A percentile compares a stretch with the other conserved stretches of the same genome.
phyloP scores from a whole-genome alignment of 75 land plant genomes.

The Sequoia sempervirens region DNA sequence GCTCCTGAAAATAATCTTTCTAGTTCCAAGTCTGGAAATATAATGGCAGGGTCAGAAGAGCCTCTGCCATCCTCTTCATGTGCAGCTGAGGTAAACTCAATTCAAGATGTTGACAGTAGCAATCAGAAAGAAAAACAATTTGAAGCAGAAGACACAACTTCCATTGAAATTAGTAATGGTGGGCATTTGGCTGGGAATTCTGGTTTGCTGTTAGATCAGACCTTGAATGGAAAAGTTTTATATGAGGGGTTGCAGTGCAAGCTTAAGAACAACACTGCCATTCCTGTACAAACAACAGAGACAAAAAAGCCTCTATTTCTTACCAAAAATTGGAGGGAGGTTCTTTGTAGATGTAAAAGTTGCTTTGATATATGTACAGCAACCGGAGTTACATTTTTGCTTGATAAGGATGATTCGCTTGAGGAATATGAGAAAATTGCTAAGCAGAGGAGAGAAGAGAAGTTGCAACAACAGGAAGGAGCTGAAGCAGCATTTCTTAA shows the following conservation, averaged over 20 bases:
- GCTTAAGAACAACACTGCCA: neutral
- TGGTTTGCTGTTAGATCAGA: neutral
- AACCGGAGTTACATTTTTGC: constrained; percentile 51
- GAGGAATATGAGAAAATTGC: constrained; percentile 87
- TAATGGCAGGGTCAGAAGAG: neutral
- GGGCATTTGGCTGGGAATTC: neutral
- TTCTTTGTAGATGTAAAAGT: constrained; percentile 63
- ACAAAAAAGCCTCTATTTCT: constrained; percentile 68
- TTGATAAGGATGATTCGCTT: constrained; percentile 78
- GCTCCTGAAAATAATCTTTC: neutral
- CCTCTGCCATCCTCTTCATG: neutral
- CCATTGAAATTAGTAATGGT: neutral
- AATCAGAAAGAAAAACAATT: neutral
- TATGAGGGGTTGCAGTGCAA: neutral
- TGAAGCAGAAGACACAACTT: neutral
- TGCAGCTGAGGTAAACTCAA: neutral
- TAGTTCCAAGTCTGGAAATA: neutral
- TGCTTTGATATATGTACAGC: constrained; percentile 53
- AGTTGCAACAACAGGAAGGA: constrained; percentile 66
- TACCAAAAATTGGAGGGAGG: constrained; percentile 67
- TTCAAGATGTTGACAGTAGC: neutral
- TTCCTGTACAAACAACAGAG: constrained; percentile 8
- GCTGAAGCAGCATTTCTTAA: constrained; percentile 55
- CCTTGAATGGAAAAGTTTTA: neutral
- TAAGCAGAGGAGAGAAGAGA: constrained; percentile 73